Evolutionary conservation across 441 rosid genomes (phyloP).

Genomic region (Gossypium davidsonii): DNA sequence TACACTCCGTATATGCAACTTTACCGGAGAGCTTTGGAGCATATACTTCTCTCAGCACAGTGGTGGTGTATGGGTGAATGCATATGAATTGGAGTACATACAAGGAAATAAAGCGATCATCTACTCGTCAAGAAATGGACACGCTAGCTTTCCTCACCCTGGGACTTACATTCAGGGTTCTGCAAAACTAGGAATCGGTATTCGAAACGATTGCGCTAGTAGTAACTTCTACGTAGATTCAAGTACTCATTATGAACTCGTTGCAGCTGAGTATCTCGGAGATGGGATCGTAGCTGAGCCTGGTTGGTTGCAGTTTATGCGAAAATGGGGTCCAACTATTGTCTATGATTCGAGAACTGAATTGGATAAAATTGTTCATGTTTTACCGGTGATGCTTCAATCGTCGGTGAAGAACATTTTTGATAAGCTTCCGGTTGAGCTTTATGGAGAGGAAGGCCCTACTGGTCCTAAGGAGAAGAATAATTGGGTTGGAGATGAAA

Average conservation of each 20-base stretch:
- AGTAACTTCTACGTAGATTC: constrained; percentile 50
- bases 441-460: constrained; percentile 80
- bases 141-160: constrained; percentile 63
- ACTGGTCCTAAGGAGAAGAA: constrained; percentile 91
- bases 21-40: constrained; percentile 58
- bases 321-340: constrained; percentile 77
- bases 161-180: constrained; percentile 72
- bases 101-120: constrained; percentile 55
- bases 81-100: constrained; percentile 53
- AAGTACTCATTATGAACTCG: constrained; percentile 50
- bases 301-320: constrained; percentile 72
- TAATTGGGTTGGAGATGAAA: constrained; percentile 82
- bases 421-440: constrained; percentile 56
- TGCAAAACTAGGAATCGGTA: constrained; percentile 53
- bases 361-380: constrained; percentile 44
- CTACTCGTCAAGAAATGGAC: constrained; percentile 62
- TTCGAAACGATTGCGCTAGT: constrained; percentile 56
- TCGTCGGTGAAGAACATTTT: constrained; percentile 31
- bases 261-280: constrained; percentile 62
- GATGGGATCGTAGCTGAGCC: constrained; percentile 46
- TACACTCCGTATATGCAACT: constrained; percentile 73
- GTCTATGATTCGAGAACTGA: constrained; percentile 53
- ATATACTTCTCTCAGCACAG: constrained; percentile 85
- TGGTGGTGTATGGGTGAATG: constrained; percentile 70
- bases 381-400: constrained; percentile 42